Evolutionary conservation across 495 filamentous ascomycete genomes (phyloP), one percentile per base, ranked within the genome.

Genomic region (Podospora pseudopauciseta): DNA sequence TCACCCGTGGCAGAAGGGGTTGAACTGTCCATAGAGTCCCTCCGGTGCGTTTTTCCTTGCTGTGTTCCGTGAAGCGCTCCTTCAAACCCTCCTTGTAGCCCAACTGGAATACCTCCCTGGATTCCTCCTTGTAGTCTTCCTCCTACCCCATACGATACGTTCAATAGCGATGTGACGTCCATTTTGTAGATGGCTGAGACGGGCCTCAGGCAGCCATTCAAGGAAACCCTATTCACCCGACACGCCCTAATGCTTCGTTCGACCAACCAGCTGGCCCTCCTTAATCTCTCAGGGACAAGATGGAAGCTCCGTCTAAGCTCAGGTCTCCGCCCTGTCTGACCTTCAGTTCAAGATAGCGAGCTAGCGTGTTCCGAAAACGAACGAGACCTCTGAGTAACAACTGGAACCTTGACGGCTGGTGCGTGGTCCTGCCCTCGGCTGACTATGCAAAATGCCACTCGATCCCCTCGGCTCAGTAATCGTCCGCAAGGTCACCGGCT

Each of bases 101-200:
- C 30, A 32, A 32, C 30, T 7, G 30, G 9, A 49, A 49, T 13
- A 11, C 53, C 16, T 49, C 39, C 39, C 13, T 49, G 39, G 3
- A 49, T 5, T 34, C 53, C 26, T 49, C 39, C 39, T 49, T 49
- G 39, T 13, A 49, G 39, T 34, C 23, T 19, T 63, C 61, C 61
- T n/a, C 23, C 59, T 49, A 28, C 75, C 39, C 62, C 68, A 18
- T 73, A 74, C 5, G 74, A 72, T 26, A 70, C 69, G 70, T 82
- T 82, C 2, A 82, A 67, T 16, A 82, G 68, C 39, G 78, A 79
- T 7, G 74, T 74, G 23, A 74, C 72, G 67, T 74, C 72, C 72
- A 74, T 74, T 11, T 7, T 71, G 55, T 63, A 60, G 28, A 16
- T 20, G 18, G 32, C 32, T 39, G 61, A 63, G 61, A 28, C 30